Evolutionary conservation across 1,139 yeast genomes (phyloP).

Genomic region (Hansenula sp.): DNA sequence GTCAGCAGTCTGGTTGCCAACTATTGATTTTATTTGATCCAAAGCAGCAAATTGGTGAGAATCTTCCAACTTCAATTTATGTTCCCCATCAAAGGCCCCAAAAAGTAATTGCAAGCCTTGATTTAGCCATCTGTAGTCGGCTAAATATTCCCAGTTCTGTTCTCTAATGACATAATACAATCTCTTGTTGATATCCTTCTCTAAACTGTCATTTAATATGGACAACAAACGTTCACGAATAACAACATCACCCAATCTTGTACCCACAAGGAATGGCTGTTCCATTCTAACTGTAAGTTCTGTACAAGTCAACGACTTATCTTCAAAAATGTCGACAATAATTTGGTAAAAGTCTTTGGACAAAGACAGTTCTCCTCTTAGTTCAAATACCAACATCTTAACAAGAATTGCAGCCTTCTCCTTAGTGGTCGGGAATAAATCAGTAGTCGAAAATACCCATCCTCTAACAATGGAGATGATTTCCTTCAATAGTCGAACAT

Average conservation of each 20-base stretch:
- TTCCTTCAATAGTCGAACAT: conserved; percentile 67
- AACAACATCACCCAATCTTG: conserved; percentile 72
- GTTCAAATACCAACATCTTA: conserved; percentile 92
- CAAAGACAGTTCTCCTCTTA: conserved; percentile 77
- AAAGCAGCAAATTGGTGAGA: conserved; percentile 59
- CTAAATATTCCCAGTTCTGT: conserved; percentile 94
- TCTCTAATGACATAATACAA: conserved; percentile 82
- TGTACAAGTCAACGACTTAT: conserved; percentile 72
- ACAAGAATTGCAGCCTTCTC: conserved; percentile 94
- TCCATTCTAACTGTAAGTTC: conserved; percentile 95
- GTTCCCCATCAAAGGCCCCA: conserved; percentile 64
- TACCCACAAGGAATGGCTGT: conserved; percentile 94
- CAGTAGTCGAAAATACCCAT: conserved; percentile 86
- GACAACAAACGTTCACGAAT: conserved; percentile 79
- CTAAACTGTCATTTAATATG: conserved; percentile 77
- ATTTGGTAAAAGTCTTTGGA: conserved; percentile 82
- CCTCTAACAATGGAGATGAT: conserved; percentile 75
- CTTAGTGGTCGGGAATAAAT: conserved; percentile 89
- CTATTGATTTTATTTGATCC: conserved; percentile 30
- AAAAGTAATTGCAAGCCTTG: conserved; percentile 87
- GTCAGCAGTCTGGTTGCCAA: conserved; percentile 14
- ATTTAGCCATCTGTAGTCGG: conserved; percentile 92
- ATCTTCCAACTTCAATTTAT: conserved; percentile 40
- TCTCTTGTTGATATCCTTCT: conserved; percentile 73
- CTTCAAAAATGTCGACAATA: conserved; percentile 84